Percentiles rank a stretch among this genome's conserved stretches.
These are phyloP conservation scores for Candida nonsorbophila DNA, from an alignment of 805 yeast genomes.

Conservation along the genomic window DNA sequence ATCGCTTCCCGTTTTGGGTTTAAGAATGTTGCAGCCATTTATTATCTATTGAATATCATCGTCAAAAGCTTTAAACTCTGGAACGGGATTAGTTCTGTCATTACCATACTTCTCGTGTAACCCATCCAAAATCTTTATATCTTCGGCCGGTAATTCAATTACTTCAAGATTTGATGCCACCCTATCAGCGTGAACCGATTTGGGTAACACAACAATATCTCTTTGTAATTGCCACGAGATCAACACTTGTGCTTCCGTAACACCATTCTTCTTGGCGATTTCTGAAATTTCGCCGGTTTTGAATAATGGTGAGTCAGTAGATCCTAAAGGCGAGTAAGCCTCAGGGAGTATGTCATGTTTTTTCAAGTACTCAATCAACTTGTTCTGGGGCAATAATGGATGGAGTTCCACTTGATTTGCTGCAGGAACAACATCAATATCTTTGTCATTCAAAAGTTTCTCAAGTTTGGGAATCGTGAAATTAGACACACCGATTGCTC, in stretches of 20 bases:
- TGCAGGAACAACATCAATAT: constrained; percentile 54
- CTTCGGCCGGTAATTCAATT: constrained; percentile 26
- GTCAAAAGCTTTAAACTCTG: constrained; percentile 9
- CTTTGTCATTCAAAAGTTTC: constrained; percentile 42
- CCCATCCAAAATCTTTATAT: too few relatives aligned
- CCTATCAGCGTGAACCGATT: constrained; percentile 18
- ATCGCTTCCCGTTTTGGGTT: too few relatives aligned
- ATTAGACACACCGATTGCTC: constrained; percentile 73
- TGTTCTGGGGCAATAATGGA: constrained; percentile 27
- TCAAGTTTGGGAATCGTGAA: constrained; percentile 42
- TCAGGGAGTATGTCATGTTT: constrained; percentile 29
- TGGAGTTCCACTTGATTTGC: constrained; percentile 72
- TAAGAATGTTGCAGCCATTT: too few relatives aligned
- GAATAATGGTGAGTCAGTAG: constrained; percentile 47
- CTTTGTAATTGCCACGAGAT: constrained; percentile 59
- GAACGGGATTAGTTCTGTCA: too few relatives aligned
- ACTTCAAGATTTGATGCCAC: constrained; percentile 28
- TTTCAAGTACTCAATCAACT: constrained; percentile 51
- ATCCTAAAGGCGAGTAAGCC: constrained; percentile 76
- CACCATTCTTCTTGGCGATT: constrained; percentile 38
- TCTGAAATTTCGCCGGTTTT: constrained; percentile 33
- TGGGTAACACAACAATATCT: constrained; percentile 43
- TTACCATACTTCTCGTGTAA: too few relatives aligned
- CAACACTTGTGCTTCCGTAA: constrained; percentile 44
- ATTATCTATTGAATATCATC: too few relatives aligned